These are phyloP conservation scores for Trametes sanguinea DNA, from an alignment of 768 basidiomycete species.

Conservation along the genomic window DNA sequence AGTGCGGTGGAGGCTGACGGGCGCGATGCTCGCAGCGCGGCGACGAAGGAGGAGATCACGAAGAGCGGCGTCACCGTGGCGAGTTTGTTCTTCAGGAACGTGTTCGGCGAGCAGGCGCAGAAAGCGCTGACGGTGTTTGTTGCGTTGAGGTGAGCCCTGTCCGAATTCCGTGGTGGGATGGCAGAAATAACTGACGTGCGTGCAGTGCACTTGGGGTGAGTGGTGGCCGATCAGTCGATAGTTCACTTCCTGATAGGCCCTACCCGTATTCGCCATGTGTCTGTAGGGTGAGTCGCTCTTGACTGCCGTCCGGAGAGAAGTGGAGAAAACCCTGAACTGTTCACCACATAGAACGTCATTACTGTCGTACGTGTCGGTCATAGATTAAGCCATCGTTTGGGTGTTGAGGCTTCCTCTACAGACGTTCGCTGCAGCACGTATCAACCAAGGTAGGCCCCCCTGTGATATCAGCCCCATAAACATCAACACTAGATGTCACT, in stretches of 20 bases:
- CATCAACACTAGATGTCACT: background rate
- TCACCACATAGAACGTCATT: conserved; percentile 24
- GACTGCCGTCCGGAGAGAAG: background rate
- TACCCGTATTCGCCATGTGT: conserved; percentile 44
- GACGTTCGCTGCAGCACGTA: conserved; percentile 52
- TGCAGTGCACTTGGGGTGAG: conserved; percentile 40
- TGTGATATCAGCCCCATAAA: background rate
- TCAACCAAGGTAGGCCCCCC: conserved; percentile 47
- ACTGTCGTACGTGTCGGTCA: conserved; percentile 23
- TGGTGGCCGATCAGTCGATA: background rate
- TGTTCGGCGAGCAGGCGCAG: conserved; percentile 55
- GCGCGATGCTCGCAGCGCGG: conserved; percentile 32
- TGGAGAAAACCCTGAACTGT: background rate
- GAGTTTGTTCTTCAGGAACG: conserved; percentile 57
- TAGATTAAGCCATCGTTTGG: background rate
- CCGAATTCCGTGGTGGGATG: background rate
- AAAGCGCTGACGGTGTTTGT: conserved; percentile 59
- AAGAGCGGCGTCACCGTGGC: conserved; percentile 58
- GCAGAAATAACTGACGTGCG: background rate
- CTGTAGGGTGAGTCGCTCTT: conserved; percentile 14
- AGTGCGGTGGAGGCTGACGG: conserved; percentile 5
- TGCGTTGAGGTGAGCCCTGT: conserved; percentile 47
- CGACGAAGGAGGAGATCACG: conserved; percentile 50
- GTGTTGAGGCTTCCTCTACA: conserved; percentile 20
- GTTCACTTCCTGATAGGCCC: conserved; percentile 18